Percentiles rank a stretch among this genome's conserved stretches.
phyloP scores from a whole-genome alignment of 2,329 filamentous ascomycete species.

The Neoarthrinium moseri region DNA sequence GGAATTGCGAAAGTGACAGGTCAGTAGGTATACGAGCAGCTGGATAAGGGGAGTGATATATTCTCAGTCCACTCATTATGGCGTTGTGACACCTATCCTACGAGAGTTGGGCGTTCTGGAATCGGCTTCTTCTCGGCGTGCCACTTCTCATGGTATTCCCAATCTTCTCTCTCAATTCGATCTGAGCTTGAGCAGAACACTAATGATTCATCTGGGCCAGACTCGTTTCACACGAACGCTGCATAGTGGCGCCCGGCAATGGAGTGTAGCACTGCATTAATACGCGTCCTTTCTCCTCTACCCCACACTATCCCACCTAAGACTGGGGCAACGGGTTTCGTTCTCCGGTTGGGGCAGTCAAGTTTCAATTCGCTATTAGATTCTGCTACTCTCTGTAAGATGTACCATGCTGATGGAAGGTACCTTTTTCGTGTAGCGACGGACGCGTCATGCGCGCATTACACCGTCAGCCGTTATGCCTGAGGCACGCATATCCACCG shows the following conservation, averaged over 20 bases:
- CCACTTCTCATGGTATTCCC: not conserved
- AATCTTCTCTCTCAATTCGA: no score
- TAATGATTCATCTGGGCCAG: no score
- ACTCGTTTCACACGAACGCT: no score
- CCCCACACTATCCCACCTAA: not conserved
- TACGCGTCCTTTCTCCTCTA: not conserved
- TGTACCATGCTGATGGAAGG: not conserved
- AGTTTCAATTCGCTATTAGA: not conserved
- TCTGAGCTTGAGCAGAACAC: no score
- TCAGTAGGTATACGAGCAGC: constrained; percentile 8
- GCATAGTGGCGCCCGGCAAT: not conserved
- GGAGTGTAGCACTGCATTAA: not conserved
- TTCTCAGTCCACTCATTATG: not conserved
- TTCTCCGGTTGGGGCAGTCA: no score
- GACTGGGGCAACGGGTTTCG: not conserved
- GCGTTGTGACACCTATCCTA: no score
- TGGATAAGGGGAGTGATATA: not conserved
- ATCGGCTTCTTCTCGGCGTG: not conserved
- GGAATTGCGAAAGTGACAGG: constrained; percentile 21
- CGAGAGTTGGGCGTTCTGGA: no score
- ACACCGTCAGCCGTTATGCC: no score
- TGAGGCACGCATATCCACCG: no score
- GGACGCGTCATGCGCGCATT: no score
- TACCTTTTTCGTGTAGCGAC: no score
- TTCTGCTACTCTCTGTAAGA: not conserved